Base-by-base conservation (phyloP, 2,329 filamentous ascomycete genomes). In the Madurella mycetomatis region DNA sequence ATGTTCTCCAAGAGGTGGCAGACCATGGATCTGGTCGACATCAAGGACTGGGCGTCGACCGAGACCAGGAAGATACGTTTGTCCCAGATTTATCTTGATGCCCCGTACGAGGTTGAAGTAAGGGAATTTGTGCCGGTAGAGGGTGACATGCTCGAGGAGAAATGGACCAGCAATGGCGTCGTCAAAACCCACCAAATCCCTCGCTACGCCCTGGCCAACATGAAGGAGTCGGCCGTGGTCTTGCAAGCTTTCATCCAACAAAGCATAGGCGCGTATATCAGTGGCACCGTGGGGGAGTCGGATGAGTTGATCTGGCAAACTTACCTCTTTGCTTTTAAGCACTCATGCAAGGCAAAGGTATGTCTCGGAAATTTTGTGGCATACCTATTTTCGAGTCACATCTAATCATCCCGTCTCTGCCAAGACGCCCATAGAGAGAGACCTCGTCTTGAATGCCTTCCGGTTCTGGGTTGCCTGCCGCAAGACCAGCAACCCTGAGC, bases 1-100 rank as follows among this genome's bases (percentile, higher is more conserved):
- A 37, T 55, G 16, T 63, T 59, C 49, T 56, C 56, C n/a, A 55
- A 49, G 50, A 50, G 65, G 5, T 66, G 64, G 64, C 58, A 64
- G 43, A 60, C 41, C 32, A 64, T 66, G 63, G 60, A 65, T n/a
- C 59, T 66, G 16, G 45, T 63, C 34, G 56, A 66, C 25, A 64
- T 66, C n/a, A 47, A 40, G 39, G 53, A 56, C 32, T 66, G 65
- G 65, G 61, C 58, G 1, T 63, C 62, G 1, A 12, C 51, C 1
- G 47, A 61, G 15, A 54, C 55, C 11, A 57, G 54, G n/a, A 65
- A 54, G 0, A 63, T 66, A 30, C 15, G 39, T 2, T 51, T 65
- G 2, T 58, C 63, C 4, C 64, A 62, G 15, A 51, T 55, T 16
- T 46, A 63, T 31, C 43, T 62, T 7, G 40, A 59, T 11, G 56